Base-by-base conservation (phyloP, 2,329 filamentous ascomycete genomes). In the Aureobasidium vineae region DNA sequence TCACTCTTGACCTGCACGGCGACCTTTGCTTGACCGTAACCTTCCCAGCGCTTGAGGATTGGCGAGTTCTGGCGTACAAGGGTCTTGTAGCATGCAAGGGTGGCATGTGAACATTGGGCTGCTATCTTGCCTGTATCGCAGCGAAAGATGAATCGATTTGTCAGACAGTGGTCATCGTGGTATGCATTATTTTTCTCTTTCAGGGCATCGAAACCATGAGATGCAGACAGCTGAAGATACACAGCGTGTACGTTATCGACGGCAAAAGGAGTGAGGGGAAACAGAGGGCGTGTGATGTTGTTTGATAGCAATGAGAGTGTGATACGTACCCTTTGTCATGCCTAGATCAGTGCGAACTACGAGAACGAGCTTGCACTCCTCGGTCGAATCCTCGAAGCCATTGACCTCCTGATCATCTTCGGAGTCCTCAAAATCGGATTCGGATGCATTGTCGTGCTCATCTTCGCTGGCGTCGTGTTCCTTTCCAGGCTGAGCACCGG, bases 51-150 rank as follows among this genome's bases (percentile, higher is more conserved):
- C 70, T 84, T 84, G 57, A 99, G 85, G 63, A 96, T 81, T 50
- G 81, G 81, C 66, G 87, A 85, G 52, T 79, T 73, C 28, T 83
- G 82, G 43, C 81, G 77, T 47, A 86, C 79, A 70, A 96, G 87
- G 67, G 88, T 82, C 81, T 97, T 98, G 87, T 97, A 99, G 85
- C 94, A 98, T 65, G 94, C 93, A 66, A 99, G 88, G 3, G 94
- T 97, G n/a, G 95, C 95, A 79, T 98, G 95, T 59, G 89, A 90
- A 79, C 90, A 94, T 79, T 98, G 95, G 8, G 95, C 95, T 66
- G 92, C 95, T 73, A 98, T 97, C 84, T 99, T 99, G 73, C 94
- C 94, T 97, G 70, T 53, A 38, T 31, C 26, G 36, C 21, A 54
- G 50, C 28, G 26, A 23, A 52, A 38, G 50, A 47, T 56, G 28